phyloP scores from a whole-genome alignment of 257 asterid genomes.

The Forsythia viridissima region DNA sequence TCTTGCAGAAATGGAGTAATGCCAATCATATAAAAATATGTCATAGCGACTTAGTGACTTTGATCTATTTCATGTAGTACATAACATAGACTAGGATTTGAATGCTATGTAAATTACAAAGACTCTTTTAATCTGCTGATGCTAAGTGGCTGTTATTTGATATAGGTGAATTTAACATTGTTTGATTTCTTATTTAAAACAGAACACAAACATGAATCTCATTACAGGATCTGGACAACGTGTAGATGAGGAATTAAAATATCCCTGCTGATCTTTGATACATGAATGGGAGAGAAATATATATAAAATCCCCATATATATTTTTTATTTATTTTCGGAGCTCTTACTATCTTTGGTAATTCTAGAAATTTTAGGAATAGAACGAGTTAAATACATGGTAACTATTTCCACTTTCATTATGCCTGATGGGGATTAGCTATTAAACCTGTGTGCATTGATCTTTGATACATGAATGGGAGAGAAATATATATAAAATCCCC shows the following conservation, averaged over 20 bases:
- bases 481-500: not conserved
- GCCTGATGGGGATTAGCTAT: not conserved
- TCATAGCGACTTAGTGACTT: not conserved
- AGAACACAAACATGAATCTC: not conserved
- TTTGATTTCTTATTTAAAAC: not conserved
- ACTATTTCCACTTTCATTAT: not conserved
- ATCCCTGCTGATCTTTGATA: not conserved
- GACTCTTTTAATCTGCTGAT: not conserved
- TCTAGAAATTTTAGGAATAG: not conserved
- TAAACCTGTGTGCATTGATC: not conserved
- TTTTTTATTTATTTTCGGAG: not conserved
- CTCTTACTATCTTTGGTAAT: not conserved
- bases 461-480: not conserved
- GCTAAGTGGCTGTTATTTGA: not conserved
- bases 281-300: not conserved
- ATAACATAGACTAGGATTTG: not conserved
- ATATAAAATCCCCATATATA: not conserved
- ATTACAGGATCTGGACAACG: not conserved
- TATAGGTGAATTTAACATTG: not conserved
- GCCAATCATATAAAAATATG: not conserved
- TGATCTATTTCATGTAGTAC: not conserved
- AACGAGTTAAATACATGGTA: not conserved
- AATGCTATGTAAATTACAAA: not conserved
- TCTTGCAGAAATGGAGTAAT: not conserved
- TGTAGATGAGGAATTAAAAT: not conserved